Conservation (phyloP, 768 basidiomycete species). For the Suillus lakei region DNA sequence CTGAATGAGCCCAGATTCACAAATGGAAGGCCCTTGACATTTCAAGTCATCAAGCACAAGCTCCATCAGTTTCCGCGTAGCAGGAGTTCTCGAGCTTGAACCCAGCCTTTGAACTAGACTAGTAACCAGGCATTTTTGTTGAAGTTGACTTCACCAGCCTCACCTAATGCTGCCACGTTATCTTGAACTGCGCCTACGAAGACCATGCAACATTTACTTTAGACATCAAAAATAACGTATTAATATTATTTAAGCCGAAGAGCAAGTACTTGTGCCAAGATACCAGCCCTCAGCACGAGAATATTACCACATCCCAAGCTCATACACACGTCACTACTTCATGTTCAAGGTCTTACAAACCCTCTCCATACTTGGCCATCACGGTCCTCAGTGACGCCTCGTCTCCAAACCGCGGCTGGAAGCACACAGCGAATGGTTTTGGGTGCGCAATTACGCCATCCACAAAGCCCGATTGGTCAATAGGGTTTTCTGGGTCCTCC, state of each 20-base stretch:
- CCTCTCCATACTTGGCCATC: constrained; percentile 31
- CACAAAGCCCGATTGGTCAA: constrained; percentile 65
- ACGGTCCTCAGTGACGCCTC: constrained; percentile 27
- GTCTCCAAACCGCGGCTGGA: constrained; percentile 50
- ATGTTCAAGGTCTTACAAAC: constrained; percentile 12
- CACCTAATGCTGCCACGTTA: too few relatives aligned
- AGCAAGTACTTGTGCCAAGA: not conserved
- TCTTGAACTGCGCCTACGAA: not conserved
- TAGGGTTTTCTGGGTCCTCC: constrained; percentile 54
- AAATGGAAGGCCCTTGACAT: not conserved
- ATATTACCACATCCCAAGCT: not conserved
- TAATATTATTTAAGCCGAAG: not conserved
- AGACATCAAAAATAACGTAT: not conserved
- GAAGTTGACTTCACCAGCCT: not conserved
- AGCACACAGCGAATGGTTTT: constrained; percentile 59
- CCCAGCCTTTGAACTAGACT: too few relatives aligned
- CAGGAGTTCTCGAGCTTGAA: too few relatives aligned
- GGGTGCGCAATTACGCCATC: constrained; percentile 71
- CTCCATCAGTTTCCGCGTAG: too few relatives aligned
- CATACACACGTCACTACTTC: not conserved
- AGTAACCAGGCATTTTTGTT: not conserved
- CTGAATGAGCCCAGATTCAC: not conserved
- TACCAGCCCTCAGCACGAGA: not conserved
- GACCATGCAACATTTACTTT: not conserved
- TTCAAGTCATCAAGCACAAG: not conserved